Evolutionary conservation across 805 yeast species (phyloP), one percentile per base, ranked within the genome.

Genomic region (Candida peoriensis): DNA sequence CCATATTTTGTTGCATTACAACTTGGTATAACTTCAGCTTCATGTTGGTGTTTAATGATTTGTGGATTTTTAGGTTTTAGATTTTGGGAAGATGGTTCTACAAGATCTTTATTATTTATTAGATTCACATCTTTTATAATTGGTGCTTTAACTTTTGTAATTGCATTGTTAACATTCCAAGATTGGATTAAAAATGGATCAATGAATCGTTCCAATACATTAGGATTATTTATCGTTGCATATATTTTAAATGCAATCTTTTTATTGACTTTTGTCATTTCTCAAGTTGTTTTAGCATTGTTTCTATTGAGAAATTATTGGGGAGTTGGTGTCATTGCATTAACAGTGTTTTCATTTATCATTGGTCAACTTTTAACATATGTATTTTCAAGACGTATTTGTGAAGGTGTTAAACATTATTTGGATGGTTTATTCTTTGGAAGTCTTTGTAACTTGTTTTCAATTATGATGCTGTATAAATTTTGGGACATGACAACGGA

Each of bases 401-500:
- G 98, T 60, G 61, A 63, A 23, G 70, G 77, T 15, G 74, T 82
- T 30, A 75, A 80, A 24, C 98, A 93, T 60, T 93, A 90, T 56
- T 69, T 87, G 16, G 98, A 90, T 54, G 97, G 97, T 1, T 59
- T 87, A 20, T 81, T 90, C 52, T 86, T 89, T 52, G 93, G 87
- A 21, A 74, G 93, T 18, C 50, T 87, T 23, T 75, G 95, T 54
- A 86, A 86, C 54, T 55, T 87, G 32, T 82, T 87, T 50, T 72
- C 95, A 4, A 63, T 83, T 36, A 88, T 93, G 95, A 90, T 93
- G 97, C 69, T 90, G 33, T 90, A 88, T 67, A 89, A 93, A 61
- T 86, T 78, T 48, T 90, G 97, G 96, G 97, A 89, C 53, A 87
- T 89, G 73, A 81, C 90, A 34, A 93, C 97, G 10, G 78, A 80